Percentiles rank a stretch among this genome's conserved stretches.
Evolutionary conservation across 31 red algal genomes (phyloP).

Genomic region (Bonnemaisonia californica): DNA sequence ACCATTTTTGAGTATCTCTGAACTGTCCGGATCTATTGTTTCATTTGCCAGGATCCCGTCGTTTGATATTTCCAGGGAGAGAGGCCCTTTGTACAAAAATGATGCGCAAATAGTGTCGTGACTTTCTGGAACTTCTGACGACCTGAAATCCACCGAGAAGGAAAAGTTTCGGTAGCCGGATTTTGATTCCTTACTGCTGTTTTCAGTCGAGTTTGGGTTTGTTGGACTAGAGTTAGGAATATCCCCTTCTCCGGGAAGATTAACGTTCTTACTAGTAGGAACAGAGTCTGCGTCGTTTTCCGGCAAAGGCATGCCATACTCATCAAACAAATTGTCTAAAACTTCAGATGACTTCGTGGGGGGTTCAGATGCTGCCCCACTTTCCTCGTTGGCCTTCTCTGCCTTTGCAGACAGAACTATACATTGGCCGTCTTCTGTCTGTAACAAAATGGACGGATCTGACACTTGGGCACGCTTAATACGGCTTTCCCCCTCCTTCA

Average conservation of each 20-base stretch:
- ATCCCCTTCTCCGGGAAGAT: not conserved
- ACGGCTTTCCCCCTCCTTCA: conserved; percentile 5
- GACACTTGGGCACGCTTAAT: conserved; percentile 66
- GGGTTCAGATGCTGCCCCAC: not conserved
- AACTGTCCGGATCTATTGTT: not conserved
- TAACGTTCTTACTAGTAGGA: too few relatives aligned
- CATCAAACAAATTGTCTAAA: conserved; percentile 54
- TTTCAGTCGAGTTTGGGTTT: not conserved
- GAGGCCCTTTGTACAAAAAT: conserved; percentile 66
- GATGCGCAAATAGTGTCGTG: conserved; percentile 15
- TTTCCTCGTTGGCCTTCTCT: conserved; percentile 4
- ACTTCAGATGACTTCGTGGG: not conserved
- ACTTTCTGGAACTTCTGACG: not conserved
- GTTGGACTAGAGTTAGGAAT: not conserved
- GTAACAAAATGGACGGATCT: conserved; percentile 78
- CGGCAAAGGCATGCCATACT: conserved; percentile 51
- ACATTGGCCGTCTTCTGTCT: conserved; percentile 32
- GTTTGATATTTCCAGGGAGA: conserved; percentile 44
- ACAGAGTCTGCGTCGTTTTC: not conserved
- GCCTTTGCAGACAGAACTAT: conserved; percentile 58
- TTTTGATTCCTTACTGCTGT: not conserved
- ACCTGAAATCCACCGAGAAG: conserved; percentile 28
- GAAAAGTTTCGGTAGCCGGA: conserved; percentile 49
- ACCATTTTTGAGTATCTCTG: not conserved
- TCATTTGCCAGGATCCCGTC: conserved; percentile 50